Conservation (phyloP, 352 stramenopile species). For the Pythium aristosporum region DNA sequence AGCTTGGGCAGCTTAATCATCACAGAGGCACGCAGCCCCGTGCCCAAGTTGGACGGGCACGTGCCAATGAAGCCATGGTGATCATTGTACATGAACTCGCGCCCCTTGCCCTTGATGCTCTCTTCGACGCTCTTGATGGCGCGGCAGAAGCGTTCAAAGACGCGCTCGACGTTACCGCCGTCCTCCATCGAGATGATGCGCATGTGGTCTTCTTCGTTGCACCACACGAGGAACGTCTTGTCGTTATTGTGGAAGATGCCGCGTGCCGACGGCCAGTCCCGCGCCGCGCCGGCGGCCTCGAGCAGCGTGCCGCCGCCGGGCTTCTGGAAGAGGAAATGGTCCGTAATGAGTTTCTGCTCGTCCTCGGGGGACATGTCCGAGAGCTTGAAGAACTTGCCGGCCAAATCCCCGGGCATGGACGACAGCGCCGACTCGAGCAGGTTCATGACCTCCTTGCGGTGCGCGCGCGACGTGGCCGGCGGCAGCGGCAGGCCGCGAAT, state of each 20-base stretch:
- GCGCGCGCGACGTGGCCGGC: constrained; percentile 81
- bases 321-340: constrained; percentile 94
- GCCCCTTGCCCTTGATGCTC: constrained; percentile 76
- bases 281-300: constrained; percentile 80
- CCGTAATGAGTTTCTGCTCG: constrained; percentile 89
- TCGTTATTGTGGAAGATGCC: constrained; percentile 93
- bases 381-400: constrained; percentile 88
- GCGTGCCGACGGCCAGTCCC: constrained; percentile 91
- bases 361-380: constrained; percentile 90
- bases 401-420: constrained; percentile 66
- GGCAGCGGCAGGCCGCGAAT: constrained; percentile 89
- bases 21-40: constrained; percentile 80
- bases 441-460: constrained; percentile 83
- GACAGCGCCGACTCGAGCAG: constrained; percentile 79
- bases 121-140: constrained; percentile 76
- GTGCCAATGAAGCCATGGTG: constrained; percentile 87
- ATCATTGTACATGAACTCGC: constrained; percentile 87
- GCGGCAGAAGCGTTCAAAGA: constrained; percentile 89
- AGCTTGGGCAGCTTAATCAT: constrained; percentile 71
- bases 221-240: constrained; percentile 90
- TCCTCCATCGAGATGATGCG: constrained; percentile 89
- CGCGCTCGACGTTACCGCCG: constrained; percentile 87
- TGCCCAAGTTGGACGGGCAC: constrained; percentile 87
- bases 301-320: constrained; percentile 85
- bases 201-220: constrained; percentile 91